A percentile compares a stretch with the other conserved stretches of the same genome.
These are phyloP conservation scores for Basidiobolus meristosporus DNA, from an alignment of 371 early-diverging fungal genomes.

Conservation along the genomic window DNA sequence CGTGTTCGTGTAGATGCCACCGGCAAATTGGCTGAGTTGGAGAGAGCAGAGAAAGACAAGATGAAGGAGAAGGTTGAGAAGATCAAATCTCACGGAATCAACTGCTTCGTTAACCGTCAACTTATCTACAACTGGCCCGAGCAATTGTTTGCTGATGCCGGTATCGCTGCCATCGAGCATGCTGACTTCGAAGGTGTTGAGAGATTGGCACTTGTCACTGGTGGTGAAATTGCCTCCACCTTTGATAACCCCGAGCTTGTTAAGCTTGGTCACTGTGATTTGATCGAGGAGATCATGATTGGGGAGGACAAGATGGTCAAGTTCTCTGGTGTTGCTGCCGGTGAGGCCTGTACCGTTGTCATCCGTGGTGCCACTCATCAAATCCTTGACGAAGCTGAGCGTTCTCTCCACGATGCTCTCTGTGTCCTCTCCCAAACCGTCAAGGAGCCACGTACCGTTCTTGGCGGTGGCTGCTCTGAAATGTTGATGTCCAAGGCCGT, in stretches of 20 bases:
- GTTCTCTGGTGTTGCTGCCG: slow-evolving; percentile 92
- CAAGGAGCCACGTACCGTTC: slow-evolving; percentile 84
- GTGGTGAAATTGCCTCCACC: slow-evolving; percentile 95
- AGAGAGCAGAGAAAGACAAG: slow-evolving; percentile 96
- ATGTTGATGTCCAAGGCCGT: slow-evolving; percentile 94
- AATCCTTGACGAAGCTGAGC: slow-evolving; percentile 98
- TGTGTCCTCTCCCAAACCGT: slow-evolving; percentile 95
- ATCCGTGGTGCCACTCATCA: slow-evolving; percentile 95
- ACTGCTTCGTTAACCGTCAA: slow-evolving; percentile 99
- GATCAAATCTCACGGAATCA: slow-evolving; percentile 93
- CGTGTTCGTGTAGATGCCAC: slow-evolving; percentile 94
- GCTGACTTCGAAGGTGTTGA: slow-evolving; percentile 99
- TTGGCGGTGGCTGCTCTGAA: slow-evolving; percentile 97
- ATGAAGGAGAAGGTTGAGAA: slow-evolving; percentile 98
- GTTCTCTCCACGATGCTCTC: slow-evolving; percentile 97
- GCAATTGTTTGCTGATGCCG: slow-evolving; percentile 92
- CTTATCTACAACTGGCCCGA: slow-evolving; percentile 99
- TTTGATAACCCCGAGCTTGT: slow-evolving; percentile 96
- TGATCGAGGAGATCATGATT: slow-evolving; percentile 94
- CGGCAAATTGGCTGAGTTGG: slow-evolving; percentile 94
- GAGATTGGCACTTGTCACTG: slow-evolving; percentile 89
- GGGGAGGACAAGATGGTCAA: slow-evolving; percentile 93
- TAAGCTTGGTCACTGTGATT: slow-evolving; percentile 86
- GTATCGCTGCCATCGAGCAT: slow-evolving; percentile 96
- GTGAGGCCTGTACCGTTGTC: slow-evolving; percentile 97